phyloP scores from a whole-genome alignment of 352 stramenopile species.

The Peronospora farinosa region DNA sequence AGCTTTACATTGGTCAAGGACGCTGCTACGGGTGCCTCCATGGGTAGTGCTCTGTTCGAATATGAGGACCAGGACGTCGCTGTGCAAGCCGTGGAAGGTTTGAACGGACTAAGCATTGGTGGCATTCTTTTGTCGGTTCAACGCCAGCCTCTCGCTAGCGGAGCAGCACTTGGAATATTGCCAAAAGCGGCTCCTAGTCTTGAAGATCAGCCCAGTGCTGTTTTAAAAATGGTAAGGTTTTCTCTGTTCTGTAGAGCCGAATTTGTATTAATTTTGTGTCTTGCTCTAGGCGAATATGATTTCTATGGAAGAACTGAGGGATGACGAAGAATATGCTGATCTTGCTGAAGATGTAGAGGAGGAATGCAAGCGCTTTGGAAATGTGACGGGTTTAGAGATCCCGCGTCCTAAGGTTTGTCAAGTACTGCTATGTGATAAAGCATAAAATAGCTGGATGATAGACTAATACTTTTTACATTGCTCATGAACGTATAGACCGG shows the following conservation, averaged over 20 bases:
- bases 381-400: constrained; percentile 63
- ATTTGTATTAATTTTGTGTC: constrained; percentile 1
- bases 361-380: constrained; percentile 85
- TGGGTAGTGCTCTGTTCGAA: constrained; percentile 74
- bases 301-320: constrained; percentile 69
- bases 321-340: constrained; percentile 85
- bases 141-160: constrained; percentile 34
- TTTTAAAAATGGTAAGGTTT: constrained; percentile 65
- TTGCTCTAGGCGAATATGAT: constrained; percentile 77
- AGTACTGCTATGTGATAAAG: neutral
- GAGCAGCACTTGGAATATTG: constrained; percentile 3
- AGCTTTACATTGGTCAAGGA: constrained; percentile 66
- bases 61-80: constrained; percentile 60
- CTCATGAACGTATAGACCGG: constrained; percentile 39
- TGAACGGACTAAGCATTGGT: constrained; percentile 76
- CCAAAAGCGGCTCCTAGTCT: constrained; percentile 6
- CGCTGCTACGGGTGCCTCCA: constrained; percentile 35
- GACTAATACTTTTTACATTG: neutral
- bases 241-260: neutral
- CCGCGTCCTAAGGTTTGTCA: constrained; percentile 66
- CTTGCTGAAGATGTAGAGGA: constrained; percentile 86
- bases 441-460: neutral
- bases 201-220: constrained; percentile 43
- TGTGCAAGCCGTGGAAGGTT: constrained; percentile 53
- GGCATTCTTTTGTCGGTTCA: constrained; percentile 59